A percentile compares a stretch with the other conserved stretches of the same genome.
These are phyloP conservation scores for Yamadazyma ubonensis DNA, from an alignment of 805 yeast genomes.

Conservation along the genomic window DNA sequence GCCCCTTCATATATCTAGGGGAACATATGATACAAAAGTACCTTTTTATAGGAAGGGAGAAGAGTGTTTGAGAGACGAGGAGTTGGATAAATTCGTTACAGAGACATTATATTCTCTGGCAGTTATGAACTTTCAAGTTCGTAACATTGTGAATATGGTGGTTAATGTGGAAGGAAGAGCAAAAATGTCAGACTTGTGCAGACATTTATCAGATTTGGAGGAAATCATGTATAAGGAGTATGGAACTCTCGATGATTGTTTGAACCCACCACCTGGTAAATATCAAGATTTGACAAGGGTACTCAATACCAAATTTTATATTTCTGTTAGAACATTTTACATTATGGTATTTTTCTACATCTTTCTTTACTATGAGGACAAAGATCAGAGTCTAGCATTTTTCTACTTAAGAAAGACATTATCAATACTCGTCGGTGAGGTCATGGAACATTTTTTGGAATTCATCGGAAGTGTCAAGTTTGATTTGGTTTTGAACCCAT, in stretches of 20 bases:
- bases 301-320: constrained; percentile 25
- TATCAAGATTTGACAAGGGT: constrained; percentile 15
- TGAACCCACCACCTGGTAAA: constrained; percentile 14
- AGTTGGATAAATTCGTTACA: constrained; percentile 43
- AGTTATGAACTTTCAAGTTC: constrained; percentile 25
- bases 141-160: constrained; percentile 35
- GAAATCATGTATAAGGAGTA: constrained; percentile 24
- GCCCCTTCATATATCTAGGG: constrained; percentile 38
- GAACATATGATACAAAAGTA: constrained; percentile 49
- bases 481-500: constrained; percentile 39
- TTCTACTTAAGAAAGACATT: constrained; percentile 38
- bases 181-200: constrained; percentile 36
- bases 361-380: constrained; percentile 37
- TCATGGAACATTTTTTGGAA: constrained; percentile 36
- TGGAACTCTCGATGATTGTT: constrained; percentile 25
- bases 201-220: constrained; percentile 38
- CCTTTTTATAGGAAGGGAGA: constrained; percentile 44
- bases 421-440: constrained; percentile 25
- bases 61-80: constrained; percentile 36
- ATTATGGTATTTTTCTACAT: constrained; percentile 43
- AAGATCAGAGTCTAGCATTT: constrained; percentile 34
- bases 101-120: constrained; percentile 29
- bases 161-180: constrained; percentile 41
- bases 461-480: constrained; percentile 35
- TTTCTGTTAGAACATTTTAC: constrained; percentile 31